Conservation (phyloP, 306 rosid species). For the Quercus cerris region DNA sequence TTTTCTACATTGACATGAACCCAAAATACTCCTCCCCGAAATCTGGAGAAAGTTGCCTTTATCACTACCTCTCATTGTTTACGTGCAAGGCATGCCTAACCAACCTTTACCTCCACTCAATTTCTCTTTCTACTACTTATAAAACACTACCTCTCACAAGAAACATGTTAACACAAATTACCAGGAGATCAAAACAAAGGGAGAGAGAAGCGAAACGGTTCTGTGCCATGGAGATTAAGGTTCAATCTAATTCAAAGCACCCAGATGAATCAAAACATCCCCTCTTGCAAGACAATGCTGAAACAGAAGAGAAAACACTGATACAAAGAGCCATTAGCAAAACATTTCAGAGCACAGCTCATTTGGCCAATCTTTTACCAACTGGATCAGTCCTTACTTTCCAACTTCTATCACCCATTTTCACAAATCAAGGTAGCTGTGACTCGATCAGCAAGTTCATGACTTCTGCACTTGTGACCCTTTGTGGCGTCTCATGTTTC, state of each 20-base stretch:
- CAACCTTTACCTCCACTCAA: constrained; percentile 41
- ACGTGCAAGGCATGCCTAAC: constrained; percentile 62
- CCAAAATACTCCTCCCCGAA: background rate
- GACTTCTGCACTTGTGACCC: constrained; percentile 37
- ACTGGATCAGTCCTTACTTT: constrained; percentile 86
- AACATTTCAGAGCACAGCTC: too few relatives aligned
- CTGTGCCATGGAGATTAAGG: constrained; percentile 55
- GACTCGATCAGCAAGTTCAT: constrained; percentile 44
- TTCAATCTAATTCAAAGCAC: constrained; percentile 17
- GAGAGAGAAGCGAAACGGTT: background rate
- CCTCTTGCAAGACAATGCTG: constrained; percentile 11
- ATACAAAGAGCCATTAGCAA: too few relatives aligned
- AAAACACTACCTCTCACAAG: background rate
- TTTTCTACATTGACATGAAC: background rate
- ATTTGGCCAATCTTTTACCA: constrained; percentile 49
- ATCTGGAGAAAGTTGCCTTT: background rate
- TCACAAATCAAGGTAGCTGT: constrained; percentile 66
- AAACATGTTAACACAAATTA: background rate
- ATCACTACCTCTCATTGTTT: constrained; percentile 30
- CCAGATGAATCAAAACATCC: constrained; percentile 35
- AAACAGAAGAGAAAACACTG: too few relatives aligned
- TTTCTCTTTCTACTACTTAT: constrained; percentile 6
- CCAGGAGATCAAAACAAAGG: constrained; percentile 5
- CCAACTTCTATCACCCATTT: constrained; percentile 80
- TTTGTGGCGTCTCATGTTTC: constrained; percentile 56